Base-by-base conservation (phyloP, 352 stramenopile species). In the Globisporangium yorkense region DNA sequence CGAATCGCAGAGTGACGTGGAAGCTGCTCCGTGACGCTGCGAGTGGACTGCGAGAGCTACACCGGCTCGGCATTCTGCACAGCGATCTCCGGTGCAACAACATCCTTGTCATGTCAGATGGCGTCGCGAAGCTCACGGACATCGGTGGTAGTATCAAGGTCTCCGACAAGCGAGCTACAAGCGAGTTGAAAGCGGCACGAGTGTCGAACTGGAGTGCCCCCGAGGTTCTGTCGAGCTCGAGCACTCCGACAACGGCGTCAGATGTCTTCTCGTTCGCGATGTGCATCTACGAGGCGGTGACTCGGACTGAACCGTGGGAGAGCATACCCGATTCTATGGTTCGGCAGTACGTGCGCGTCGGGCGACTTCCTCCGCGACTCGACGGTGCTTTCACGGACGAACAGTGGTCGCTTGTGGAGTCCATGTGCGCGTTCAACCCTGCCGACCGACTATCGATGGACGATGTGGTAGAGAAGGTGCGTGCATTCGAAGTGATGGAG, bases 251-350 rank as follows among this genome's bases (percentile, higher is more conserved):
- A n/a, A 13, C n/a, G 8, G 44, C n/a, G 4, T 49, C 44, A 0
- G 43, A 47, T 12, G 43, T 47, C 43, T 47, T 31, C n/a, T 49
- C 44, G 20, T 53, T 53, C 16, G 18, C 27, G 20, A 53, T 27
- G 24, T 27, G 24, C 24, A 27, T 27, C 24, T 27, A 27, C 24
- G 24, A 27, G 24, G 24, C 24, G 7, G 43, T 47, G 43, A 47
- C 43, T 6, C n/a, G 43, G 7, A 27, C 43, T 18, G n/a, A 47
- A 6, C 43, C 43, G 1, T 47, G 43, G 43, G 43, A 20, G 5
- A 16, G 41, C 9, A 16, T 46, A 16, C 15, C 15, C 16, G 41
- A 46, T 20, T 1, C 15, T 46, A 3, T 8, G 41, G 8, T 46
- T 46, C 41, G 13, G 1, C 20, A n/a, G 1, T 24, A 46, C 15